These are phyloP conservation scores for Abelmoschus esculentus DNA, from an alignment of 345 rosid species.

Conservation along the genomic window DNA sequence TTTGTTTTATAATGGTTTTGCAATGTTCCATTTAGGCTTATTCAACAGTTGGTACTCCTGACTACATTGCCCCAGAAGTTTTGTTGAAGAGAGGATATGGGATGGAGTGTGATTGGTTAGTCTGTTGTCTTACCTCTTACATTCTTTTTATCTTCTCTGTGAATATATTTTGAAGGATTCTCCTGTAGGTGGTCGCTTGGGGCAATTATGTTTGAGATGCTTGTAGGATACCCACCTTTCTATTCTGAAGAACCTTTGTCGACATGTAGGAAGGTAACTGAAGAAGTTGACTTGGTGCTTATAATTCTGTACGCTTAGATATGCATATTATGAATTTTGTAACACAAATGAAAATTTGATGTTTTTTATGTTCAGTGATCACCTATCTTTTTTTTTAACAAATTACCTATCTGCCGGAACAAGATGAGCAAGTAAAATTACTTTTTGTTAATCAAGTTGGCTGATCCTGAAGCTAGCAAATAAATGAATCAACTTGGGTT, in stretches of 20 bases:
- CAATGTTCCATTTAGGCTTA: slow-evolving; percentile 27
- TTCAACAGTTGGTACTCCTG: slow-evolving; percentile 44
- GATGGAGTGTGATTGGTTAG: slow-evolving; percentile 45
- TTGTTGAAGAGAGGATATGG: slow-evolving; percentile 44
- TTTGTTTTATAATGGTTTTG: slow-evolving; percentile 10
- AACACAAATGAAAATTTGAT: background rate
- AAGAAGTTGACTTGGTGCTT: slow-evolving; percentile 16
- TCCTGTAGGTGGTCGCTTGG: slow-evolving; percentile 42
- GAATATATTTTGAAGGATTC: slow-evolving; percentile 14
- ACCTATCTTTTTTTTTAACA: background rate
- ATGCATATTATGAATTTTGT: background rate
- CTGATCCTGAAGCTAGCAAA: background rate
- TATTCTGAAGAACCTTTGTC: slow-evolving; percentile 39
- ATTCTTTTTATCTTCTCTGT: slow-evolving; percentile 3
- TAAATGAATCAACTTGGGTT: background rate
- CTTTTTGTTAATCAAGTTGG: background rate
- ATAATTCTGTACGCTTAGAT: background rate
- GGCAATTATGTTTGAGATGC: slow-evolving; percentile 47
- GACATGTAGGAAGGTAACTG: slow-evolving; percentile 41
- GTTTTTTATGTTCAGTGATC: background rate
- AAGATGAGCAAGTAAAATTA: background rate
- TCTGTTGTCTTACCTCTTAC: slow-evolving; percentile 16
- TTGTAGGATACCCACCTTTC: slow-evolving; percentile 45
- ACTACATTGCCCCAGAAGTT: slow-evolving; percentile 45
- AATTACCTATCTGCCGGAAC: background rate